These are phyloP conservation scores for Aspergillus hortae DNA, from an alignment of 2,329 filamentous ascomycete genomes.

Conservation along the genomic window DNA sequence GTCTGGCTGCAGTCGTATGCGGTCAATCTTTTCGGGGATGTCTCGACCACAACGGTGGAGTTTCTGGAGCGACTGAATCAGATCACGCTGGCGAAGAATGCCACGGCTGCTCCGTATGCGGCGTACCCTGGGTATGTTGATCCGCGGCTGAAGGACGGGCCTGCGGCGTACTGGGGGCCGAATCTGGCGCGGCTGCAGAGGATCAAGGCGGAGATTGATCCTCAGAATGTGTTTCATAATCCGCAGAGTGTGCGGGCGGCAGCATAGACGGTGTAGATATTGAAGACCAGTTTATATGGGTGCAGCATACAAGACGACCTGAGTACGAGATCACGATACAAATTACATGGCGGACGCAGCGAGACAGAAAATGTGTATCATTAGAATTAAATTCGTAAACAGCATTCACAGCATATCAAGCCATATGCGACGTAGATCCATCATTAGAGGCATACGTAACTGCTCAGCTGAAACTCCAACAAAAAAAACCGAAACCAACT, in stretches of 20 bases:
- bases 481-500: neutral
- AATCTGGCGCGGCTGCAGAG: slow-evolving; percentile 48
- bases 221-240: slow-evolving; percentile 55
- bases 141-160: slow-evolving; percentile 43
- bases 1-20: slow-evolving; percentile 62
- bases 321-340: too few relatives aligned
- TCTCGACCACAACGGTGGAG: slow-evolving; percentile 44
- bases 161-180: slow-evolving; percentile 54
- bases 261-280: neutral
- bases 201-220: slow-evolving; percentile 54
- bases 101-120: slow-evolving; percentile 40
- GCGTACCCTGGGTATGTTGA: slow-evolving; percentile 65
- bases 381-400: neutral
- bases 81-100: slow-evolving; percentile 28
- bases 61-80: slow-evolving; percentile 53
- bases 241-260: slow-evolving; percentile 46
- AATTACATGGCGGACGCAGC: too few relatives aligned
- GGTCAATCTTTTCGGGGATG: slow-evolving; percentile 43
- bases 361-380: too few relatives aligned
- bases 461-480: neutral
- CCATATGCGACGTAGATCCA: neutral
- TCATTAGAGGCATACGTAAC: neutral
- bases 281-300: neutral
- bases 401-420: neutral
- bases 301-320: too few relatives aligned